A percentile compares a stretch with the other conserved stretches of the same genome.
Evolutionary conservation across 148 eudicot genomes (phyloP).

Genomic region (Euryodendron excelsum): DNA sequence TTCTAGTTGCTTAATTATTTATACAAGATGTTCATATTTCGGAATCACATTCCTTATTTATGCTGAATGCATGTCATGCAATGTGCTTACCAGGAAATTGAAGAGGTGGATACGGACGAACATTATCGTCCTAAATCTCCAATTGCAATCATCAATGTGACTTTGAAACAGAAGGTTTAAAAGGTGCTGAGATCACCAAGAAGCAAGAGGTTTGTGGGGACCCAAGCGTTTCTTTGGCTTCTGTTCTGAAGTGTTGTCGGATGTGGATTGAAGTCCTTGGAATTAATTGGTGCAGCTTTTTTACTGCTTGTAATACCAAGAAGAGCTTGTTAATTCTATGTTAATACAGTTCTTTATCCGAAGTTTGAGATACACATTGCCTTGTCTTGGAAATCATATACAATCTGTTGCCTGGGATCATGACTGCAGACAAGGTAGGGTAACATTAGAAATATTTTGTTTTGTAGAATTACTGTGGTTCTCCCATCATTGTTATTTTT

Average conservation of each 20-base stretch:
- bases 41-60: background rate
- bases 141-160: slow-evolving; percentile 63
- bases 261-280: slow-evolving; percentile 1
- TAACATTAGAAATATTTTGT: background rate
- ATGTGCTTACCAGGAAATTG: slow-evolving; percentile 69
- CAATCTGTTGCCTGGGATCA: background rate
- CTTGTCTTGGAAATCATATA: background rate
- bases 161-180: slow-evolving; percentile 61
- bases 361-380: background rate
- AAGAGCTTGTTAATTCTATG: background rate
- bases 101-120: slow-evolving; percentile 93
- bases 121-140: slow-evolving; percentile 83
- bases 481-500: background rate
- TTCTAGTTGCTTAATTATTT: background rate
- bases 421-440: background rate
- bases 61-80: background rate
- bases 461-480: too few species aligned
- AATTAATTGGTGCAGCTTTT: background rate
- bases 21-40: background rate
- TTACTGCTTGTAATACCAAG: background rate
- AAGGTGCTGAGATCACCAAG: background rate
- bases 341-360: background rate
- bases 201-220: background rate
- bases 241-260: slow-evolving; percentile 2
- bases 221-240: background rate